Evolutionary conservation across 1,139 yeast species (phyloP), one percentile per base, ranked within the genome.

Genomic region (Yamadazyma sp.): DNA sequence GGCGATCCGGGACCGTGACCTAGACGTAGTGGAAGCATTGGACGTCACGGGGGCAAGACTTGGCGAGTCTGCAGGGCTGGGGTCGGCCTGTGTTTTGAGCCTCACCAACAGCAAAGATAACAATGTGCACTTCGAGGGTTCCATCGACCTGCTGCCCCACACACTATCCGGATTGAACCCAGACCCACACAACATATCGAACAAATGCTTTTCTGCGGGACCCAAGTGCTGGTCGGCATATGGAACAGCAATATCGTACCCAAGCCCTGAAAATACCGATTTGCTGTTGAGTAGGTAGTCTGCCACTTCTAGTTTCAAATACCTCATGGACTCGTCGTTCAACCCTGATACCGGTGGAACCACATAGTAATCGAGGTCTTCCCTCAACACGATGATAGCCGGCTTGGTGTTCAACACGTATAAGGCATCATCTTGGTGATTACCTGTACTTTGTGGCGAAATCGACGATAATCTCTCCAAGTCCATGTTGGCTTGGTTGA

Each of bases 131-230:
- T 87, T 86, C 42, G 81, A 79, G 0, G 95, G 94, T 58, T 91
- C 98, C 48, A 84, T 72, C 8, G 86, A 79, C 46, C 98, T 72
- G 56, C 81, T 83, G 3, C 96, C 97, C 99, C 99, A 94, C 17
- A 60, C 56, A 32, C 87, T 91, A 23, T 72, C 71, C 7, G 76
- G 66, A 4, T 71, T 64, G 50, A 91, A 87, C 0, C 99, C 99
- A 1, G 95, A 83, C 0, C 94, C 75, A 55, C 97, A 89, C 39
- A 94, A 75, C 98, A 94, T 94, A 48, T 89, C 97, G 63, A 88
- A 79, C 39, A 94, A 71, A 62, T 92, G 98, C 58, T 86, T 92
- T 60, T 94, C 99, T 0, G 98, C 98, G 6, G 96, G 85, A 2
- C 95, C 96, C 41, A 87, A 66, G 23, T 68, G 69, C 49, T 78